Evolutionary conservation across 1,139 yeast genomes (phyloP).

Genomic region (Spathaspora sp.): DNA sequence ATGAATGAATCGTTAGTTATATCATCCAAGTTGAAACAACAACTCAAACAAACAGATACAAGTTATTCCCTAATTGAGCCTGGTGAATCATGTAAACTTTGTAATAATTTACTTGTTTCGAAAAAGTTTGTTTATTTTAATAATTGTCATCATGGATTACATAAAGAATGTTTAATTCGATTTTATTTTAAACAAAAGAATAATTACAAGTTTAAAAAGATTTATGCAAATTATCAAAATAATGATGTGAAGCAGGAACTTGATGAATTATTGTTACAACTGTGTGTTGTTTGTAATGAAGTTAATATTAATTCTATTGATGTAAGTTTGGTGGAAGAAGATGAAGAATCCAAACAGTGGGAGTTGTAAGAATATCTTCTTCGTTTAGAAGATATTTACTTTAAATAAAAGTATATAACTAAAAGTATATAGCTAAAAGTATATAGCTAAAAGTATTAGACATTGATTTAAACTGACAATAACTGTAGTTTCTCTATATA

Average conservation of each 20-base stretch:
- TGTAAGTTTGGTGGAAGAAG: constrained; percentile 33
- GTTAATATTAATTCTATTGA: constrained; percentile 71
- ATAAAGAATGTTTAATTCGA: constrained; percentile 78
- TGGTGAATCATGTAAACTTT: constrained; percentile 77
- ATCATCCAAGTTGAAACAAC: constrained; percentile 59
- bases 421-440: too few species aligned
- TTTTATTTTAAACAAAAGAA: constrained; percentile 56
- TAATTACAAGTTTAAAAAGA: constrained; percentile 66
- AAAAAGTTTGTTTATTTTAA: constrained; percentile 83
- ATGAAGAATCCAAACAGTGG: constrained; percentile 10
- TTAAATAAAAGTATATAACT: too few species aligned
- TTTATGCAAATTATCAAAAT: constrained; percentile 55
- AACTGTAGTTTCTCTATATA: too few species aligned
- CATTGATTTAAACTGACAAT: too few species aligned
- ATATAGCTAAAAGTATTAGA: too few species aligned
- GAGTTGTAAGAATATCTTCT: constrained; percentile 7
- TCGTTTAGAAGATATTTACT: too few species aligned
- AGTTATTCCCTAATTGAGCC: constrained; percentile 62
- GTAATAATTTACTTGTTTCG: constrained; percentile 65
- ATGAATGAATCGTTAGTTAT: constrained; percentile 74
- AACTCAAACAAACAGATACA: constrained; percentile 49
- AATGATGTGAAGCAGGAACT: constrained; percentile 44
- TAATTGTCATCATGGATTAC: constrained; percentile 82
- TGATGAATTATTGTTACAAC: constrained; percentile 60
- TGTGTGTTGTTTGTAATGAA: constrained; percentile 82